Base-by-base conservation (phyloP, 352 stramenopile species). In the Phytophthora hybrid region DNA sequence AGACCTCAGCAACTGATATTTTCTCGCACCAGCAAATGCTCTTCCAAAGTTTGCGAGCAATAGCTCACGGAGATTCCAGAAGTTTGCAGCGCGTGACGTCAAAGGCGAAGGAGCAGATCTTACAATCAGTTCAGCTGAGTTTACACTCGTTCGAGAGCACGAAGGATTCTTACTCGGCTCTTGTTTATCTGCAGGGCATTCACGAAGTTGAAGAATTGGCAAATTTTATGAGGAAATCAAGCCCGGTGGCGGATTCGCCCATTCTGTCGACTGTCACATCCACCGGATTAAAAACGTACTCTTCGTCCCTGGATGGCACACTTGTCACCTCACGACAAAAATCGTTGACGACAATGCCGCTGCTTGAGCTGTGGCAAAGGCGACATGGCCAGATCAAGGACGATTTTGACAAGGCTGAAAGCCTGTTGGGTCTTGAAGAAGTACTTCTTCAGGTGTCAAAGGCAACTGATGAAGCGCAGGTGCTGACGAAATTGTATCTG, bases 81-180 rank as follows among this genome's bases (percentile, higher is more conserved):
- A 63, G 84, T 14, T 69, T 93, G n/a, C 55, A 63, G 0, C 34
- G 79, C 5, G 57, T 90, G 3, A 78, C 79, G 14, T 65, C 59
- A 31, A 58, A 57, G 5, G 83, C 86, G 0, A 93, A 94, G 59
- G 47, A 76, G 14, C 69, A 87, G 1, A 82, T 92, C 49, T 63
- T 96, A 8, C 65, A 69, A 46, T 90, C 71, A 1, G 51, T 90
- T 6, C 87, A 88, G 49, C 59, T 91, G 32, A 91, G 87, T 65
- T 69, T 94, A 23, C 80, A 83, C 29, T 90, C 87, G 1, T 83
- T 93, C 46, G 89, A 96, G 54, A 89, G 76, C 49, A 89, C 84
- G 1, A 88, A 82, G 26, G 85, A 94, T 11, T 92, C 78, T 1
- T 82, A 89, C 47, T 65, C 64, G 9, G 84, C 86, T 16, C 59